phyloP scores from a whole-genome alignment of 495 filamentous ascomycete genomes.

The Neurospora sp. region DNA sequence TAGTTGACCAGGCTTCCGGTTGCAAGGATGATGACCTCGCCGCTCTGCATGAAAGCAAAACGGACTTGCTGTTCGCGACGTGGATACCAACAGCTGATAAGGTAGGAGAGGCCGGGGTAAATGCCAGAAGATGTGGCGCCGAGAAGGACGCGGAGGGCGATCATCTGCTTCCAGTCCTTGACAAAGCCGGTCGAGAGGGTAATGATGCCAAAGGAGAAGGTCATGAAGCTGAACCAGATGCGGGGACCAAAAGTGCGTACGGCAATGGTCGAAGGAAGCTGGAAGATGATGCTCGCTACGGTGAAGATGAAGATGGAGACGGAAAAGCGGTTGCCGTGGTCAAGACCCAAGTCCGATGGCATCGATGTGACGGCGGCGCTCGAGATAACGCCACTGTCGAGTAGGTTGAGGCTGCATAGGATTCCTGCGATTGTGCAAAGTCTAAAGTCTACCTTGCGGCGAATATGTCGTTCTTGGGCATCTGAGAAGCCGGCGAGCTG shows the following conservation, averaged over 20 bases:
- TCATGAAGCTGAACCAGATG: constrained; percentile 58
- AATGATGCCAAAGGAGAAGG: constrained; percentile 59
- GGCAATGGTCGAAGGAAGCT: constrained; percentile 63
- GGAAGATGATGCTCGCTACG: constrained; percentile 61
- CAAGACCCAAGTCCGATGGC: constrained; percentile 52
- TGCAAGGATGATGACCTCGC: constrained; percentile 57
- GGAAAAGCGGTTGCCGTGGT: constrained; percentile 54
- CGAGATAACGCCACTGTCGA: constrained; percentile 70
- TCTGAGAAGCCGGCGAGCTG: neutral
- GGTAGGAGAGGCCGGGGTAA: constrained; percentile 60
- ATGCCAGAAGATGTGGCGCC: constrained; percentile 62
- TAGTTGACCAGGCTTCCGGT: constrained; percentile 66
- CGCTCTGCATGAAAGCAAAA: constrained; percentile 64
- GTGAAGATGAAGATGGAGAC: constrained; percentile 76
- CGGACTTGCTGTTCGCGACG: constrained; percentile 63
- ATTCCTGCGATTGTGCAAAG: constrained; percentile 68
- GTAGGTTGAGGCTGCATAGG: constrained; percentile 60
- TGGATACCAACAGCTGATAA: constrained; percentile 67
- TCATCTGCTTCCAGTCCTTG: constrained; percentile 63
- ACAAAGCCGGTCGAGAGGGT: constrained; percentile 65
- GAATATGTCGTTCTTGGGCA: constrained; percentile 30
- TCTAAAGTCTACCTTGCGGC: constrained; percentile 60
- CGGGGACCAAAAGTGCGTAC: constrained; percentile 60
- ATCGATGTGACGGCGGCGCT: constrained; percentile 69
- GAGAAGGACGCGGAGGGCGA: constrained; percentile 58